A percentile compares a stretch with the other conserved stretches of the same genome.
Conservation (phyloP, 192 early-diverging fungal species). For the Podila epicladia region DNA sequence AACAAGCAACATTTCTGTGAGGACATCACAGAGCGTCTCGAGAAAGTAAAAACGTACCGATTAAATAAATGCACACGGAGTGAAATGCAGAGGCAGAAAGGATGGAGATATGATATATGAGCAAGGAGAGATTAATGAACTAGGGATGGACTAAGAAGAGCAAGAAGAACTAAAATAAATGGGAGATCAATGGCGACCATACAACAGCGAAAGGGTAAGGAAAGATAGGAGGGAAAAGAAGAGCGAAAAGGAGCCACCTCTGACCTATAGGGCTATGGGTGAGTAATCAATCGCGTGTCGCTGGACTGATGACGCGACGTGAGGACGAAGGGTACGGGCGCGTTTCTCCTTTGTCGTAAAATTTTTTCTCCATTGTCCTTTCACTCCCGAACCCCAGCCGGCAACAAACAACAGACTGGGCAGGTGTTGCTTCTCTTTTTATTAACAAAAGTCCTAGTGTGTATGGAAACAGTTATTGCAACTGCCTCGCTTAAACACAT, state of each 20-base stretch:
- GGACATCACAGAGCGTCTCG: too few relatives aligned
- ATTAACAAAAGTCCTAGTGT: constrained; percentile 48
- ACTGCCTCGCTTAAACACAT: constrained; percentile 73
- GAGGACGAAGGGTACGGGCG: too few relatives aligned
- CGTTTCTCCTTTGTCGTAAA: too few relatives aligned
- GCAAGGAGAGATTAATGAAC: not conserved
- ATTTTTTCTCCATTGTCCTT: not conserved
- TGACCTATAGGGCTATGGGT: not conserved
- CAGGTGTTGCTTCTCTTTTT: not conserved
- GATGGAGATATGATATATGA: not conserved
- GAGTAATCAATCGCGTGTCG: not conserved
- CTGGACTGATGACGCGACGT: not conserved
- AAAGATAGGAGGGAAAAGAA: not conserved
- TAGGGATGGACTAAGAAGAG: not conserved
- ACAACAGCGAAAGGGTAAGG: not conserved
- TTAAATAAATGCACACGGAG: too few relatives aligned
- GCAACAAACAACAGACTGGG: too few relatives aligned
- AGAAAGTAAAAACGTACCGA: too few relatives aligned
- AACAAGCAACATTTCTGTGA: not conserved
- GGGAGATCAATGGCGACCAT: not conserved
- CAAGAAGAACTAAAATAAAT: not conserved
- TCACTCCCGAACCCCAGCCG: too few relatives aligned
- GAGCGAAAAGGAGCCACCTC: not conserved
- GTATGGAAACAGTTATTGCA: constrained; percentile 87
- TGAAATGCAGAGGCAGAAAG: too few relatives aligned